These are phyloP conservation scores for Dalechampia spathulata DNA, from an alignment of 441 rosid genomes.

Conservation along the genomic window DNA sequence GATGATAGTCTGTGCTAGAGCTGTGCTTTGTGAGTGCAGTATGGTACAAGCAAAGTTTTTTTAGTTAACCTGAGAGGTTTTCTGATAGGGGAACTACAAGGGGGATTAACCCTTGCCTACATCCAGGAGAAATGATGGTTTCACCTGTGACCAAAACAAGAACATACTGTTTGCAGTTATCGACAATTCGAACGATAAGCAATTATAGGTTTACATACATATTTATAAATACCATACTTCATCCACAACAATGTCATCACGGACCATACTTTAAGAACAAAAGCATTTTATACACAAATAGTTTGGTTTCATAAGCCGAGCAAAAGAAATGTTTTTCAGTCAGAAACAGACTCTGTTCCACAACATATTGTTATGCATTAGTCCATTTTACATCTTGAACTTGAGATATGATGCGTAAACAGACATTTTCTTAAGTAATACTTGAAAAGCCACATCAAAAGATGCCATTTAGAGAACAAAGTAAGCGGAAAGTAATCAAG, in stretches of 20 bases:
- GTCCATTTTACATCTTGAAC: background rate
- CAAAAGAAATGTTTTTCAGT: background rate
- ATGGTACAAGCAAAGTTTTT: constrained; percentile 3
- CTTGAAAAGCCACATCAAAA: background rate
- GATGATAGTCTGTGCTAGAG: background rate
- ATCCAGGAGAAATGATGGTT: constrained; percentile 60
- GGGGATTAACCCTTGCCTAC: constrained; percentile 63
- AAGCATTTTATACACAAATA: background rate
- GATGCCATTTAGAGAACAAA: background rate
- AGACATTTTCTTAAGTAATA: background rate
- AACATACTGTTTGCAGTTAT: background rate
- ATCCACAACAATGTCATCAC: background rate
- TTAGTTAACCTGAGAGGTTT: constrained; percentile 44
- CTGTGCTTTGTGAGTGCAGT: constrained; percentile 2
- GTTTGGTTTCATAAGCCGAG: background rate
- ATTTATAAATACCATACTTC: no score
- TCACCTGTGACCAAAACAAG: constrained; percentile 40
- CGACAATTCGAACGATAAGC: background rate
- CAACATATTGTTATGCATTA: background rate
- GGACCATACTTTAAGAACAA: background rate
- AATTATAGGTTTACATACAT: background rate
- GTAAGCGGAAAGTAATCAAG: background rate
- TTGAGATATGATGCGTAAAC: background rate
- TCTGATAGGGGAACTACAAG: constrained; percentile 65
- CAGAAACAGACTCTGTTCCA: background rate